Evolutionary conservation across 1,284 basidiomycete genomes (phyloP), one percentile per base, ranked within the genome.

Genomic region (Coniferiporia sulphurascens): DNA sequence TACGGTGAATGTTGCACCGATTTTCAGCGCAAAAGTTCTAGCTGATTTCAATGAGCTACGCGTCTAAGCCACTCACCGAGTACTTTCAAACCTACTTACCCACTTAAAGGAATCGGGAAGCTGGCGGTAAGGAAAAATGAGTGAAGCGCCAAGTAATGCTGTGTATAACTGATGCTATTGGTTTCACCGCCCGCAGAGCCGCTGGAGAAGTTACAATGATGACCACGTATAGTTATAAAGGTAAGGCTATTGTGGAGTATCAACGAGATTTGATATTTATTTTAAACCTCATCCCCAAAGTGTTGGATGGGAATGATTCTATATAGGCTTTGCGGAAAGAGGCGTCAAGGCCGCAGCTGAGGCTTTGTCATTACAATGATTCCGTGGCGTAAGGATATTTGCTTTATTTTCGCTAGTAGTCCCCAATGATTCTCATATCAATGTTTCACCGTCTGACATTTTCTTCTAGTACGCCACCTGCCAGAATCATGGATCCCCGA

Each of bases 1-100:
- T 65, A 36, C 63, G 67, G 12, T 64, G 63, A 56, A 36, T 63
- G 8, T 64, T 70, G 17, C 64, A 70, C 41, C 61, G 65, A 27
- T 61, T 62, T 32, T 68, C 70, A 1, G 34, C 36, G 12, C 45
- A 44, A 4, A 36, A 7, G 49, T 22, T 4, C 44, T 60, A 12
- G 41, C 17, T 15, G 44, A 52, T 13, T 60, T 51, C 34, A 6
- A 10, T 48, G 45, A 52, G 7, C 22, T 56, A 9, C 54, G 52
- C 13, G 38, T 15, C 13, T 36, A 60, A 32, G 48, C 46, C n/a
- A 43, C 55, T 9, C 48, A 56, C 27, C 56, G 52, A 38, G 15
- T 60, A 32, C 55, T 60, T 36, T 41, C 43, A 10, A 35, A 43
- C 7, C 50, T 60, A 1, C 32, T 56, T 13, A n/a, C n/a, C n/a